Evolutionary conservation across 164 flowering plant genomes (phyloP).

Genomic region (Macadamia integrifolia): DNA sequence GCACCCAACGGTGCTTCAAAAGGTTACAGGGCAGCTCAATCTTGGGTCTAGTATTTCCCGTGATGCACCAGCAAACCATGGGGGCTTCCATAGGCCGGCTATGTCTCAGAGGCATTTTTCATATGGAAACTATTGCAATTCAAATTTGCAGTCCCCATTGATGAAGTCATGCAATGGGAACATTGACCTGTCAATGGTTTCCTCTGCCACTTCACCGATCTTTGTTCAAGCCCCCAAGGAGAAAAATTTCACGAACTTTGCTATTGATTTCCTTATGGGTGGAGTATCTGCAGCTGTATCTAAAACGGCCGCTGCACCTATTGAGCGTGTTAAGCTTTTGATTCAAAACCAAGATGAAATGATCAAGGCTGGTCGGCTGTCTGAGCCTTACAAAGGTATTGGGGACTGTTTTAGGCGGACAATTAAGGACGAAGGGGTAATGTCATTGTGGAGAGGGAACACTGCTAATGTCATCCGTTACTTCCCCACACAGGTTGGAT

Average conservation of each 20-base stretch:
- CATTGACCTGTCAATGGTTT: conserved; percentile 12
- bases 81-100: conserved; percentile 13
- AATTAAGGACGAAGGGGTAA: conserved; percentile 34
- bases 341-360: conserved; percentile 51
- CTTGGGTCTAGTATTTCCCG: conserved; percentile 15
- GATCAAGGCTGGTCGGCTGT: conserved; percentile 39
- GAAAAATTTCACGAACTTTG: conserved; percentile 31
- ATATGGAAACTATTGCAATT: conserved; percentile 33
- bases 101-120: conserved; percentile 18
- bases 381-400: conserved; percentile 49
- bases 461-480: conserved; percentile 50
- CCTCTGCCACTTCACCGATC: conserved; percentile 25
- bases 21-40: conserved; percentile 28
- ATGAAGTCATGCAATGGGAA: conserved; percentile 13
- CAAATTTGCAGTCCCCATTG: conserved; percentile 21
- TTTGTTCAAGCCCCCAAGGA: conserved; percentile 33
- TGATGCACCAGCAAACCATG: conserved; percentile 14
- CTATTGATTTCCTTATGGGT: conserved; percentile 46
- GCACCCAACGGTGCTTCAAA: conserved; percentile 28
- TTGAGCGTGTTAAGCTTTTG: conserved; percentile 46
- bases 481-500: conserved; percentile 42
- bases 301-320: conserved; percentile 48
- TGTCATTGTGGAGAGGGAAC: conserved; percentile 45
- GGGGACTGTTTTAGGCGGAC: conserved; percentile 38
- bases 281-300: conserved; percentile 59